Evolutionary conservation across 2,329 filamentous ascomycete genomes (phyloP).

Genomic region (Fusarium sp.): DNA sequence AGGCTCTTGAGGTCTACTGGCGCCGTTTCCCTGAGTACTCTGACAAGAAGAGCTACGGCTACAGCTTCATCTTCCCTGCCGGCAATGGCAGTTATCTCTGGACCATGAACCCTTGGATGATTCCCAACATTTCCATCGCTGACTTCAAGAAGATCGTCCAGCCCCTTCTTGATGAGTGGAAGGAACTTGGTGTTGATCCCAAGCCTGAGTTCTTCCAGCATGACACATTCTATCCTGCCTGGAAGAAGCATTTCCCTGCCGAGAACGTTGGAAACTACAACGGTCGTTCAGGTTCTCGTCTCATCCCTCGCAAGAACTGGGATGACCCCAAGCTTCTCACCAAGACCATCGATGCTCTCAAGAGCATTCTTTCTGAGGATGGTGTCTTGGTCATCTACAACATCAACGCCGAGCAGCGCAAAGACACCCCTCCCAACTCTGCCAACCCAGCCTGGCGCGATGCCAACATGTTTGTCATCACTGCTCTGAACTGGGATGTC

Average conservation of each 20-base stretch:
- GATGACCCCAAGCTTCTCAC: conserved; percentile 24
- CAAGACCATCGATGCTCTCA: conserved; percentile 31
- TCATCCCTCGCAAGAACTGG: conserved; percentile 46
- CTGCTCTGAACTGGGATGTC: conserved; percentile 45
- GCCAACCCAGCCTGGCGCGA: conserved; percentile 59
- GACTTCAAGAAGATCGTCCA: conserved; percentile 45
- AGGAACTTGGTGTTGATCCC: conserved; percentile 48
- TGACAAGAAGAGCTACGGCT: conserved; percentile 45
- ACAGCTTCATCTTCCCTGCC: conserved; percentile 44
- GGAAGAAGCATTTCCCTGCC: conserved; percentile 45
- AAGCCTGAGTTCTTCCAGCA: conserved; percentile 47
- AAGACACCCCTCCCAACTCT: conserved; percentile 52
- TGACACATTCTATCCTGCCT: conserved; percentile 49
- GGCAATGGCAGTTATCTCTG: conserved; percentile 51
- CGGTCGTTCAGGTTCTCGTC: conserved; percentile 47
- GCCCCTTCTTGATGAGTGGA: conserved; percentile 50
- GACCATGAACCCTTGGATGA: conserved; percentile 50
- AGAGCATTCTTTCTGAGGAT: conserved; percentile 22
- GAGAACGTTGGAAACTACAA: conserved; percentile 46
- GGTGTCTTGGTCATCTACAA: conserved; percentile 34
- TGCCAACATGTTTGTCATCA: conserved; percentile 53
- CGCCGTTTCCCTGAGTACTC: conserved; percentile 47
- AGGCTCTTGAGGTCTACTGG: conserved; percentile 44
- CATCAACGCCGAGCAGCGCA: conserved; percentile 40
- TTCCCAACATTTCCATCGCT: conserved; percentile 47